A percentile compares a stretch with the other conserved stretches of the same genome.
Conservation (phyloP, 306 rosid genomes). For the Styphnolobium japonicum region DNA sequence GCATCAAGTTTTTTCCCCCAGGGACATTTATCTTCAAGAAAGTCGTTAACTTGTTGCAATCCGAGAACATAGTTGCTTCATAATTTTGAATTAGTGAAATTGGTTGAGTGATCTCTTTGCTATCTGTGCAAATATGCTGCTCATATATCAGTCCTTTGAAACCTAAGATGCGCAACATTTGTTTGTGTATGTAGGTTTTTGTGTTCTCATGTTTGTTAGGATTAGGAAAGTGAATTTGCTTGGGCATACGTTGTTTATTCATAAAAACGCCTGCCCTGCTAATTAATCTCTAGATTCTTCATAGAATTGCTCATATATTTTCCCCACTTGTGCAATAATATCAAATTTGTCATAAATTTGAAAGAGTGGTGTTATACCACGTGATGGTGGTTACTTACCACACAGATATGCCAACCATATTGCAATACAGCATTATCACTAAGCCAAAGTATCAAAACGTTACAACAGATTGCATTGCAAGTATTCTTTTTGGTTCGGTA, state of each 20-base stretch:
- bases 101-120: background rate
- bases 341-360: background rate
- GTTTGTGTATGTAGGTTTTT: background rate
- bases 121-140: background rate
- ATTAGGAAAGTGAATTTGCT: background rate
- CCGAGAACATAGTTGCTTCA: background rate
- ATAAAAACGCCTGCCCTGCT: background rate
- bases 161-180: background rate
- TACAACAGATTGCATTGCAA: background rate
- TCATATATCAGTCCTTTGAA: background rate
- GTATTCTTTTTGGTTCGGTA: background rate
- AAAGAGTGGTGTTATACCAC: background rate
- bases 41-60: background rate
- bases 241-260: background rate
- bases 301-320: background rate
- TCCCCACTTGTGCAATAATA: background rate
- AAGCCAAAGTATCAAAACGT: background rate
- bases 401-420: background rate
- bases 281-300: background rate
- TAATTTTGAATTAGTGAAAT: background rate
- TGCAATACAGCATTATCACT: background rate
- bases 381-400: background rate
- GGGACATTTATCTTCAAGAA: background rate
- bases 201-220: background rate
- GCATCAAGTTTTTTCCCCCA: background rate